These are phyloP conservation scores for Umbelopsis sp. DNA, from an alignment of 192 early-diverging fungal genomes.

Conservation along the genomic window DNA sequence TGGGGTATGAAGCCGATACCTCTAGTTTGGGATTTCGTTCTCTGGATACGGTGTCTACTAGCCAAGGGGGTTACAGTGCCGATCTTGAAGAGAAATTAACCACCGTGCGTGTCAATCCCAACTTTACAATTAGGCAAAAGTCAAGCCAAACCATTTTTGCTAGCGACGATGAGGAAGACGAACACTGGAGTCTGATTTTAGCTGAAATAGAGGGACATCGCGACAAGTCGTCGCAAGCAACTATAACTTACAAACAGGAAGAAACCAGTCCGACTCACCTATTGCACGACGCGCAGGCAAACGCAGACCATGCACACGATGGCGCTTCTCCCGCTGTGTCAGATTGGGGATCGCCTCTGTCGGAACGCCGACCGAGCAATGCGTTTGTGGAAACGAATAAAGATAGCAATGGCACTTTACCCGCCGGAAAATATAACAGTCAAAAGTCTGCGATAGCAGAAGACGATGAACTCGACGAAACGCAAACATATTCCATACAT, in stretches of 20 bases:
- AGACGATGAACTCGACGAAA: background rate
- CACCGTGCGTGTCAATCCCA: background rate
- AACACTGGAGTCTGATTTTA: constrained; percentile 8
- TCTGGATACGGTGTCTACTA: constrained; percentile 7
- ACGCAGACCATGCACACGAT: background rate
- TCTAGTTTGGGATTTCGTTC: constrained; percentile 11
- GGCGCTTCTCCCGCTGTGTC: background rate
- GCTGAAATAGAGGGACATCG: background rate
- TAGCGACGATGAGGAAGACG: constrained; percentile 15
- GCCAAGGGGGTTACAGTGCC: constrained; percentile 18
- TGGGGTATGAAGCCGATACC: constrained; percentile 2
- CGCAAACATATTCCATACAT: too few relatives aligned
- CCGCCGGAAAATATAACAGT: background rate
- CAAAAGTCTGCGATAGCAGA: background rate
- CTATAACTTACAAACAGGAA: background rate
- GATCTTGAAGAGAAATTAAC: background rate
- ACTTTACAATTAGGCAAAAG: background rate
- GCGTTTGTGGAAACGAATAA: background rate
- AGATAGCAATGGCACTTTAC: background rate
- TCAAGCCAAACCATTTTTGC: constrained; percentile 19
- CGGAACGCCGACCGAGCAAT: background rate
- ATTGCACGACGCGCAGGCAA: background rate
- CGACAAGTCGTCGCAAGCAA: background rate
- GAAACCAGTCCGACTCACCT: background rate
- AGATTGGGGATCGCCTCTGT: background rate